phyloP scores from a whole-genome alignment of 2,329 filamentous ascomycete genomes.

The Diaporthe eres region DNA sequence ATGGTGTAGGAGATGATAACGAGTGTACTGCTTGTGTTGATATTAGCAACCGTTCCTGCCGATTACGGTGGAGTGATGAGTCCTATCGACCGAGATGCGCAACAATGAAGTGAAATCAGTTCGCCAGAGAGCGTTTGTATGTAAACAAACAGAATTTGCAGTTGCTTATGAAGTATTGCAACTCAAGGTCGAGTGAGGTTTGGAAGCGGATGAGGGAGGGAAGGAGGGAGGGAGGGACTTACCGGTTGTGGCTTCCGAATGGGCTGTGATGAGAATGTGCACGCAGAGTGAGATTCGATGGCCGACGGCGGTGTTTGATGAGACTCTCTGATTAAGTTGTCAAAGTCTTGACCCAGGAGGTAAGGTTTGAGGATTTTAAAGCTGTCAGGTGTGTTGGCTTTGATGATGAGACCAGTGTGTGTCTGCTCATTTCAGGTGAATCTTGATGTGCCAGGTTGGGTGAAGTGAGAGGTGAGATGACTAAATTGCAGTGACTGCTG shows the following conservation, averaged over 20 bases:
- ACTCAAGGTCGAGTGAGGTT: neutral
- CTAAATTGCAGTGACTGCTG: slow-evolving; percentile 17
- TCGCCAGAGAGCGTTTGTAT: neutral
- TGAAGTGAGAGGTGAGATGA: slow-evolving; percentile 31
- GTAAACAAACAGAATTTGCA: neutral
- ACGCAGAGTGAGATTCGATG: neutral
- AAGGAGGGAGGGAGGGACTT: slow-evolving; percentile 7
- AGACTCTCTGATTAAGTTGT: neutral
- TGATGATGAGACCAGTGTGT: slow-evolving; percentile 1
- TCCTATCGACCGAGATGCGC: neutral
- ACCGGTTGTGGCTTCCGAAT: slow-evolving; percentile 13
- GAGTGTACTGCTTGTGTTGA: neutral
- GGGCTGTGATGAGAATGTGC: slow-evolving; percentile 2
- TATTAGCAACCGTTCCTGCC: neutral
- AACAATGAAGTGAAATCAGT: neutral
- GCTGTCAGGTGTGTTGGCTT: neutral
- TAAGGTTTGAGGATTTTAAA: neutral
- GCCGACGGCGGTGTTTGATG: neutral
- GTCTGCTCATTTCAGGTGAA: slow-evolving; percentile 19
- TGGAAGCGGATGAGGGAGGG: neutral
- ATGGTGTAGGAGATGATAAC: neutral
- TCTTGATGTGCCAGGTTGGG: neutral
- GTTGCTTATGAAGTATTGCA: neutral
- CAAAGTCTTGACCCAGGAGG: neutral
- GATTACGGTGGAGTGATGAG: neutral